These are phyloP conservation scores for Paramecium tetraurelia DNA, from an alignment of 73 alveolate genomes.

Conservation along the genomic window DNA sequence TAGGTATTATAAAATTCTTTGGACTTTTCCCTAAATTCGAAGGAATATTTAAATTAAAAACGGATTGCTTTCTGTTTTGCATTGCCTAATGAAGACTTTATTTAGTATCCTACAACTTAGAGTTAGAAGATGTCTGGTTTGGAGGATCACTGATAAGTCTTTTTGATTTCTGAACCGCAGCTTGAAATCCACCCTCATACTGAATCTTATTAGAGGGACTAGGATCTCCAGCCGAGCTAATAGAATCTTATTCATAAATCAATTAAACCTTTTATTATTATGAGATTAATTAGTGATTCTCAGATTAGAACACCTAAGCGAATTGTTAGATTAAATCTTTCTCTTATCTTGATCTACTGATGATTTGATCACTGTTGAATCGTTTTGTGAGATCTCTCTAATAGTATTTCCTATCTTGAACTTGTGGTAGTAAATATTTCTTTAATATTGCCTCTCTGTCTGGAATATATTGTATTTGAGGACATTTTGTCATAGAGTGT, in stretches of 20 bases:
- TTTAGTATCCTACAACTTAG: neutral
- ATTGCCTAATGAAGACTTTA: neutral
- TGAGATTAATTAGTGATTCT: neutral
- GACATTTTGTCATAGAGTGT: neutral
- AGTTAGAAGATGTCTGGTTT: neutral
- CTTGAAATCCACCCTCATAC: neutral
- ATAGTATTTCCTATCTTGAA: neutral
- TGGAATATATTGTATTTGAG: neutral
- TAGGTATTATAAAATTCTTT: neutral
- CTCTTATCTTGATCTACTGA: neutral
- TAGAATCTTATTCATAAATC: neutral
- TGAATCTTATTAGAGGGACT: neutral
- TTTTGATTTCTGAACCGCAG: neutral
- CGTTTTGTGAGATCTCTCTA: neutral
- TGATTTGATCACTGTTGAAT: neutral
- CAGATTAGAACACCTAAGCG: neutral
- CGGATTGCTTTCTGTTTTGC: neutral
- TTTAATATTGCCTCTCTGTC: conserved; percentile 2
- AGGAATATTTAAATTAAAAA: neutral
- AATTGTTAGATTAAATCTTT: neutral
- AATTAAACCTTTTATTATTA: neutral
- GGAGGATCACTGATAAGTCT: neutral
- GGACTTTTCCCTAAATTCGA: neutral
- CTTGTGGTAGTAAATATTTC: neutral
- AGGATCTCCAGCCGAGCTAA: neutral